These are phyloP conservation scores for Xerocomellus intermedius DNA, from an alignment of 768 basidiomycete genomes.

Conservation along the genomic window DNA sequence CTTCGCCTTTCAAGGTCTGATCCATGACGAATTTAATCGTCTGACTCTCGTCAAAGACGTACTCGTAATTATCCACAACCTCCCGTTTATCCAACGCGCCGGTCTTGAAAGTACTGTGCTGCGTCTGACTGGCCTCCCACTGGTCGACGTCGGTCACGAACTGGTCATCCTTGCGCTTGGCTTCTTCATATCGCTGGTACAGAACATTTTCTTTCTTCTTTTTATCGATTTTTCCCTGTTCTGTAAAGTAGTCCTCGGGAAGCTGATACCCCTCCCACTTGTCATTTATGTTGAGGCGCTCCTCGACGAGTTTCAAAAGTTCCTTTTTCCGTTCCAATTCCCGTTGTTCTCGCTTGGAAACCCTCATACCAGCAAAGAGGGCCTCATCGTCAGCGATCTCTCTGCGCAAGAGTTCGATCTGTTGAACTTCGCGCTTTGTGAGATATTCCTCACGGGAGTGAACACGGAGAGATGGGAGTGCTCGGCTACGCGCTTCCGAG, in stretches of 20 bases:
- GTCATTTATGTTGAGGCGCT: conserved; percentile 91
- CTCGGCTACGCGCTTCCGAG: conserved; percentile 49
- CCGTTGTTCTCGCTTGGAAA: conserved; percentile 76
- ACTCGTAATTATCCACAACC: conserved; percentile 86
- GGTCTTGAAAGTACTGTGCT: conserved; percentile 83
- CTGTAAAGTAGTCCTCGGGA: conserved; percentile 97
- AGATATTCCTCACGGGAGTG: conserved; percentile 95
- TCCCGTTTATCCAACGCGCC: conserved; percentile 90
- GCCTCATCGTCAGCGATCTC: conserved; percentile 95
- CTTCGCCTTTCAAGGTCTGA: conserved; percentile 61
- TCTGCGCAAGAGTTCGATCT: conserved; percentile 86
- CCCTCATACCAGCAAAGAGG: conserved; percentile 86
- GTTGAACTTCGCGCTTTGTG: conserved; percentile 93
- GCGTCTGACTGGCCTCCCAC: conserved; percentile 93
- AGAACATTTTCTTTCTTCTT: conserved; percentile 92
- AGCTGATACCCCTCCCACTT: conserved; percentile 95
- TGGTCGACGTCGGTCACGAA: conserved; percentile 97
- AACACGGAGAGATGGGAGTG: conserved; percentile 72
- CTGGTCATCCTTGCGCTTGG: conserved; percentile 86
- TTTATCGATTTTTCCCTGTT: conserved; percentile 96
- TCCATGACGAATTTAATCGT: conserved; percentile 96
- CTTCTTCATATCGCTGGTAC: conserved; percentile 94
- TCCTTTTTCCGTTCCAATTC: conserved; percentile 94
- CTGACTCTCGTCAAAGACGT: conserved; percentile 97
- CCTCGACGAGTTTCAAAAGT: conserved; percentile 87